phyloP scores from a whole-genome alignment of 164 flowering plant genomes.

The Magnolia officinalis region DNA sequence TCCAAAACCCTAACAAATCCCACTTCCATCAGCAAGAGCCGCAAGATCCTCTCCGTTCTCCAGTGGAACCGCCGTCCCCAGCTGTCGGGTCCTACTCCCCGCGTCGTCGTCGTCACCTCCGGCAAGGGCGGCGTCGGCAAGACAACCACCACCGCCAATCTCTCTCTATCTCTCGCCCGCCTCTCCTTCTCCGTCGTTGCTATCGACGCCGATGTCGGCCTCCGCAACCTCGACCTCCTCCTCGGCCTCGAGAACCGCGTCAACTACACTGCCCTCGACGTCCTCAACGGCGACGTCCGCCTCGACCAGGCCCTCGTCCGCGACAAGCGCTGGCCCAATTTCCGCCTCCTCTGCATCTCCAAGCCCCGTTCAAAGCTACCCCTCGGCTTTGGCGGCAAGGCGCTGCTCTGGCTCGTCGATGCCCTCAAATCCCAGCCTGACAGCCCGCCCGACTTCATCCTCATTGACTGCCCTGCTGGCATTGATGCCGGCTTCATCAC shows the following conservation, averaged over 20 bases:
- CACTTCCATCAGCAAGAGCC: conserved; percentile 11
- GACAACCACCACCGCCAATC: conserved; percentile 95
- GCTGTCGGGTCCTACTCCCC: conserved; percentile 72
- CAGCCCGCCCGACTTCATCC: conserved; percentile 74
- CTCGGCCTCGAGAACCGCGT: conserved; percentile 93
- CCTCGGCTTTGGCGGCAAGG: conserved; percentile 86
- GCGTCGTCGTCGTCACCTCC: conserved; percentile 93
- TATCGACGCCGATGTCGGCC: conserved; percentile 94
- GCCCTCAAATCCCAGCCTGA: conserved; percentile 66
- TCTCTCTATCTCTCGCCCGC: conserved; percentile 88
- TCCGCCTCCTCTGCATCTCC: conserved; percentile 86
- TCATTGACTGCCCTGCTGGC: conserved; percentile 96
- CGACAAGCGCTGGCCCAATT: conserved; percentile 93
- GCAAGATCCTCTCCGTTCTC: conserved; percentile 40
- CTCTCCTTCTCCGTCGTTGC: conserved; percentile 93
- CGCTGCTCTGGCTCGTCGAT: conserved; percentile 87
- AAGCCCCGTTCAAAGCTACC: conserved; percentile 90
- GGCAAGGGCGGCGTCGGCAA: conserved; percentile 99
- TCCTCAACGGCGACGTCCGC: conserved; percentile 90
- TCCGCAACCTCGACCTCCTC: conserved; percentile 92
- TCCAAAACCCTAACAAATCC: conserved; percentile 8
- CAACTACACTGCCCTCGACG: conserved; percentile 91
- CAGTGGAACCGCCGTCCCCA: conserved; percentile 88
- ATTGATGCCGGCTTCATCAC: conserved; percentile 98
- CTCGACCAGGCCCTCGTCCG: conserved; percentile 90